Percentiles rank a stretch among this genome's conserved stretches.
These are phyloP conservation scores for Ogataea minuta DNA, from an alignment of 805 yeast species.

Conservation along the genomic window DNA sequence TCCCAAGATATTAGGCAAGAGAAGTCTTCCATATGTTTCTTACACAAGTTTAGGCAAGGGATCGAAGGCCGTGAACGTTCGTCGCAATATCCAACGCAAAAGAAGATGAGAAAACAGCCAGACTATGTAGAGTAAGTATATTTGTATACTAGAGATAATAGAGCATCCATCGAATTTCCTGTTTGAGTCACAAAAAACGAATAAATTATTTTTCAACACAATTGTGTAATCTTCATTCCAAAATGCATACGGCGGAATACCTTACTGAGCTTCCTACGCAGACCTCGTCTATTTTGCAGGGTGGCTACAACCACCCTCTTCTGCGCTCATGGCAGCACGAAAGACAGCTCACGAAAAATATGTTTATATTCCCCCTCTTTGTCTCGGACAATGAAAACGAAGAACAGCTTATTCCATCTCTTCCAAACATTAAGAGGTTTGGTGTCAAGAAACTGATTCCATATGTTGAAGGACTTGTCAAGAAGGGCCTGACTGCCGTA, in stretches of 20 bases:
- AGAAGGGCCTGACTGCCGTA: slow-evolving; percentile 81
- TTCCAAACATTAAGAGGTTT: slow-evolving; percentile 85
- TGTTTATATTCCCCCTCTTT: slow-evolving; percentile 92
- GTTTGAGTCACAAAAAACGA: not conserved
- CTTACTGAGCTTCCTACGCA: slow-evolving; percentile 55
- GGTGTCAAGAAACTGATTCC: slow-evolving; percentile 79
- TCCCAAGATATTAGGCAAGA: slow-evolving; percentile 22
- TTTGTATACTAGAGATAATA: not conserved
- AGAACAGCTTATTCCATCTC: slow-evolving; percentile 65
- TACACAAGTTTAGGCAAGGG: slow-evolving; percentile 40
- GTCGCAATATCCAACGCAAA: slow-evolving; percentile 46
- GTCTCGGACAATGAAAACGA: slow-evolving; percentile 80
- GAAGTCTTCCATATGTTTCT: slow-evolving; percentile 38
- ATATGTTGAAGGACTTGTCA: slow-evolving; percentile 65
- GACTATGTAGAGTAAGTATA: too few relatives aligned
- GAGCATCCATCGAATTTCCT: not conserved
- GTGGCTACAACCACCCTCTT: slow-evolving; percentile 92
- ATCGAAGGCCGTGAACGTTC: slow-evolving; percentile 47
- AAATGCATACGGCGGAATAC: slow-evolving; percentile 53
- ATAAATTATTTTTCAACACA: not conserved
- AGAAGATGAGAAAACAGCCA: not conserved
- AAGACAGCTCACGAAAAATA: slow-evolving; percentile 76
- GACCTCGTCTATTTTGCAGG: slow-evolving; percentile 78
- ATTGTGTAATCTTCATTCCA: not conserved
- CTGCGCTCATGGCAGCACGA: slow-evolving; percentile 89